phyloP scores from a whole-genome alignment of 768 basidiomycete genomes.

The Agaricus subrufescens region DNA sequence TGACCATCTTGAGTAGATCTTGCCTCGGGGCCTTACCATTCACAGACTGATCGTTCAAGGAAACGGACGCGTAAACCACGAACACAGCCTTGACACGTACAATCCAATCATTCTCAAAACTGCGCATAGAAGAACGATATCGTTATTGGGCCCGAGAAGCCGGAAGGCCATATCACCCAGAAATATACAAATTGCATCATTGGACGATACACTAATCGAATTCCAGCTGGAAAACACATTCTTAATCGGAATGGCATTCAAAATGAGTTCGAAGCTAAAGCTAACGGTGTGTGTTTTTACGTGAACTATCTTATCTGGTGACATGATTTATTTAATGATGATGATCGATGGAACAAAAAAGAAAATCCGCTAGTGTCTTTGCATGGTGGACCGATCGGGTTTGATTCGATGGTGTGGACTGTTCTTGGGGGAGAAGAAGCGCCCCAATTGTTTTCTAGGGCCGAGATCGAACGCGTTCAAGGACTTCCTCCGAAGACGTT shows the following conservation, averaged over 20 bases:
- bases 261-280: conserved; percentile 38
- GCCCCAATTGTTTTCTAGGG: conserved; percentile 51
- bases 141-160: conserved; percentile 66
- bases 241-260: conserved; percentile 50
- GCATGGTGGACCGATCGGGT: conserved; percentile 68
- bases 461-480: conserved; percentile 46
- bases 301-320: not conserved
- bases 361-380: conserved; percentile 56
- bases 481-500: conserved; percentile 25
- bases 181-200: conserved; percentile 73
- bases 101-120: conserved; percentile 3
- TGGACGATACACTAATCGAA: conserved; percentile 69
- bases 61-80: conserved; percentile 49
- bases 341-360: conserved; percentile 13
- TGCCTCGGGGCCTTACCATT: conserved; percentile 65
- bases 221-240: conserved; percentile 53
- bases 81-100: not conserved
- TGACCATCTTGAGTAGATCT: conserved; percentile 35
- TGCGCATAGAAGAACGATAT: conserved; percentile 63
- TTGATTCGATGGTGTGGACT: conserved; percentile 54
- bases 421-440: conserved; percentile 32
- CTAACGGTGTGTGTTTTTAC: conserved; percentile 29
- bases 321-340: not conserved
- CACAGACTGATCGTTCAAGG: conserved; percentile 63
- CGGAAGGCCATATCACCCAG: conserved; percentile 50